These are phyloP conservation scores for Lasiodiplodia citricola DNA, from an alignment of 2,329 filamentous ascomycete genomes.

Conservation along the genomic window DNA sequence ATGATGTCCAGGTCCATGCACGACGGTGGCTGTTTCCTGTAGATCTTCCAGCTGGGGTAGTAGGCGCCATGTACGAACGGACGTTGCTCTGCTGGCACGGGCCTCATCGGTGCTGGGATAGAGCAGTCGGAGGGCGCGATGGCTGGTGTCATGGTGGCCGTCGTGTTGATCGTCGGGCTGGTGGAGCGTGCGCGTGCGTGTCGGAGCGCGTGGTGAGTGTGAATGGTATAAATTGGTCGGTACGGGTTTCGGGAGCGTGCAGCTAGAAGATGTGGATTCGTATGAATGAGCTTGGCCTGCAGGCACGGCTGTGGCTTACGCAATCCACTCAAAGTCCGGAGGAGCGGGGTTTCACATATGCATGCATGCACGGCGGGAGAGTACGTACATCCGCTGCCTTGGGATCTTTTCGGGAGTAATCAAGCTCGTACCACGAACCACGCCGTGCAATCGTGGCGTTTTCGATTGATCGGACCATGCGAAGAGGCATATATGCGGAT, in stretches of 20 bases:
- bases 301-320: not conserved
- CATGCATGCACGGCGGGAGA: conserved; percentile 11
- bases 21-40: conserved; percentile 73
- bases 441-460: not conserved
- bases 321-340: not conserved
- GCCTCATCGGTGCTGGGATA: not conserved
- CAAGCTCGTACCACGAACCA: not conserved
- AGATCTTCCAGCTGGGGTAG: conserved; percentile 78
- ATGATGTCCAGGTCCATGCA: conserved; percentile 61
- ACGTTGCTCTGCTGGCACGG: not conserved
- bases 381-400: not conserved
- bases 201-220: not conserved
- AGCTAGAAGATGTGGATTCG: not conserved
- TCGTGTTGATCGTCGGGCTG: not conserved
- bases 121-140: not conserved
- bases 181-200: not conserved
- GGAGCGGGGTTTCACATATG: not conserved
- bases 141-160: not conserved
- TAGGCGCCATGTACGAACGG: conserved; percentile 73
- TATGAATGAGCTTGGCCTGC: not conserved
- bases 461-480: not conserved
- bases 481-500: not conserved
- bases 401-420: not conserved
- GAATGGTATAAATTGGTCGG: not conserved
- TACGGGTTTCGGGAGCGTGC: not conserved